Percentiles rank a stretch among this genome's conserved stretches.
Evolutionary conservation across 2,329 filamentous ascomycete species (phyloP).

Genomic region (Neospermospora avenae): DNA sequence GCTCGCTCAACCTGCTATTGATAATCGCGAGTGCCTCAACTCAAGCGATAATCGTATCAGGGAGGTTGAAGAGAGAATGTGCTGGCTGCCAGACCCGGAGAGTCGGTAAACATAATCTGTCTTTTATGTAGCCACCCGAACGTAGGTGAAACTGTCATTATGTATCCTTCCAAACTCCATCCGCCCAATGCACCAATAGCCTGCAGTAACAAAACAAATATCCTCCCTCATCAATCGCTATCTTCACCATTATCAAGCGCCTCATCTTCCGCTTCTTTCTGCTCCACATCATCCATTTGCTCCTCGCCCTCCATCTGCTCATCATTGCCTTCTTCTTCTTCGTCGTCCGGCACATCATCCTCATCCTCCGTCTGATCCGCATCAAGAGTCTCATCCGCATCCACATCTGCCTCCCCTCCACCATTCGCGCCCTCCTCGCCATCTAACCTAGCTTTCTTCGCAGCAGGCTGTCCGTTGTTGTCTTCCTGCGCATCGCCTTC

Average conservation of each 20-base stretch:
- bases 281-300: conserved; percentile 52
- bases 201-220: not conserved
- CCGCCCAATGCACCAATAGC: conserved; percentile 10
- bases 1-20: no score
- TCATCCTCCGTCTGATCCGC: conserved; percentile 42
- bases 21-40: no score
- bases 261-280: conserved; percentile 49
- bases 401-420: conserved; percentile 44
- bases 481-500: conserved; percentile 25
- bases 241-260: conserved; percentile 59
- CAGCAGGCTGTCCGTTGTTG: conserved; percentile 31
- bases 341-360: conserved; percentile 48
- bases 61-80: no score
- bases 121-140: not conserved
- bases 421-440: conserved; percentile 42
- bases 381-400: conserved; percentile 37
- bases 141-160: not conserved
- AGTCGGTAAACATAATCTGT: not conserved
- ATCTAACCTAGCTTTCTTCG: conserved; percentile 41
- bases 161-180: conserved; percentile 7
- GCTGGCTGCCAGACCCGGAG: no score
- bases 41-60: no score
- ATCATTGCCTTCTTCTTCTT: conserved; percentile 51
- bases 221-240: conserved; percentile 26
- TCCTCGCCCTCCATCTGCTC: conserved; percentile 54